phyloP scores from a whole-genome alignment of 345 rosid species.

The Anastatica hierochuntica region DNA sequence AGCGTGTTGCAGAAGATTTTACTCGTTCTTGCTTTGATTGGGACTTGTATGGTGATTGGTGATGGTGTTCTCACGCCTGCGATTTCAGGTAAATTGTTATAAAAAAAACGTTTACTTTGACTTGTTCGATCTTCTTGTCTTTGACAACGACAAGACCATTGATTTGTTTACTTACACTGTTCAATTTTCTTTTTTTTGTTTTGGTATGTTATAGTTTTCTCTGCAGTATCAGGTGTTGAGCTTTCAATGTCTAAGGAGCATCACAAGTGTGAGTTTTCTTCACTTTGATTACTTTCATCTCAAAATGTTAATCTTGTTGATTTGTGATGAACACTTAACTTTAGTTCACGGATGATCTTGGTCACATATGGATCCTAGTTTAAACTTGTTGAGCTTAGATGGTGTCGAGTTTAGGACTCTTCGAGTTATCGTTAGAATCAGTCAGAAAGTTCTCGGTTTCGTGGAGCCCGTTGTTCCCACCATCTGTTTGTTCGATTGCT shows the following conservation, averaged over 20 bases:
- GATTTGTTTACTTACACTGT: no score
- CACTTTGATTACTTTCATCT: no score
- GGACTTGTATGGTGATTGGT: slow-evolving; percentile 96
- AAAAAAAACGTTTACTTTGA: not conserved
- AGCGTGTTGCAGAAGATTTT: slow-evolving; percentile 59
- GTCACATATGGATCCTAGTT: no score
- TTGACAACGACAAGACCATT: not conserved
- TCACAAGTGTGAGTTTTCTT: slow-evolving; percentile 31
- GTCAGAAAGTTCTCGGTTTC: not conserved
- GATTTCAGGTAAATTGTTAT: slow-evolving; percentile 47
- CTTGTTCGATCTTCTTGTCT: not conserved
- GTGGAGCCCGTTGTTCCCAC: slow-evolving; percentile 21
- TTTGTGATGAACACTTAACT: not conserved
- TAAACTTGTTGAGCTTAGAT: not conserved
- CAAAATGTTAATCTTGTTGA: not conserved
- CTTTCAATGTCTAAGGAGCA: slow-evolving; percentile 68
- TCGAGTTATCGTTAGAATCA: not conserved
- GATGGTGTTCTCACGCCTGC: slow-evolving; percentile 91
- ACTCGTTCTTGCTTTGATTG: slow-evolving; percentile 74
- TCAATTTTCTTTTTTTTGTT: not conserved
- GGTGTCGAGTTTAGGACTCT: not conserved
- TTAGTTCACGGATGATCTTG: slow-evolving; percentile 2
- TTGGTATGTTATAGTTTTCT: slow-evolving; percentile 49
- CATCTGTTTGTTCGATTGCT: slow-evolving; percentile 15
- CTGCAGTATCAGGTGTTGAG: slow-evolving; percentile 90